These are phyloP conservation scores for Limtongozyma cylindracea DNA, from an alignment of 805 yeast genomes.

Conservation along the genomic window DNA sequence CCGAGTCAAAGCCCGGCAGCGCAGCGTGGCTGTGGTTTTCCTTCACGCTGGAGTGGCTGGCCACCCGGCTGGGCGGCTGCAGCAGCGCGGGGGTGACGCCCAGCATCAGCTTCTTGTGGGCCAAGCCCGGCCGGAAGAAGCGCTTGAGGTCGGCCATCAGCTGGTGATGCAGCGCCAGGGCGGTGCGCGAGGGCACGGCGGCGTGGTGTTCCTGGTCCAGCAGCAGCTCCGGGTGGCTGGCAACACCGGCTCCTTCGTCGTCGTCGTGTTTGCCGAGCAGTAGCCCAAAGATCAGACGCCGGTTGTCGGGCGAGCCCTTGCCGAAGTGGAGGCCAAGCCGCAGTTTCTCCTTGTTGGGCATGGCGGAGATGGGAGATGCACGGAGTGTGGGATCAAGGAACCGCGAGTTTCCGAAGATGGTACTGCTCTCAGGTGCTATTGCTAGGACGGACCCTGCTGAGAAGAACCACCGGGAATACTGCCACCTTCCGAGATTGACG, in stretches of 20 bases:
- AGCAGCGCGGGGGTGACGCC: no score
- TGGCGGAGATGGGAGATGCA: no score
- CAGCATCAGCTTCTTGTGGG: slow-evolving; percentile 9
- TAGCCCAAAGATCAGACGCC: slow-evolving; percentile 10
- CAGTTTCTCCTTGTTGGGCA: slow-evolving; percentile 19
- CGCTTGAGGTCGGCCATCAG: slow-evolving; percentile 40
- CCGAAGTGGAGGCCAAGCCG: slow-evolving; percentile 15
- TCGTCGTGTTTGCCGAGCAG: slow-evolving; percentile 15
- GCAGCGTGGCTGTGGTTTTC: no score
- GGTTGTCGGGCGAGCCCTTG: slow-evolving; percentile 4
- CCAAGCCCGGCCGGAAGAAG: slow-evolving; percentile 46
- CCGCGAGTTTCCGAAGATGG: no score
- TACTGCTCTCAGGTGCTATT: no score
- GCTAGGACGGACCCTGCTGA: no score
- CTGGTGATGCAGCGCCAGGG: slow-evolving; percentile 4
- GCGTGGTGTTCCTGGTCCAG: slow-evolving; percentile 1
- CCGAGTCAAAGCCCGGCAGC: no score
- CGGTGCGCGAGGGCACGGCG: slow-evolving; percentile 1
- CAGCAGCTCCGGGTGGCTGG: slow-evolving; percentile 12
- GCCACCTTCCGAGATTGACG: no score
- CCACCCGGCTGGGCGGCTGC: no score
- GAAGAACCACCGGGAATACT: no score
- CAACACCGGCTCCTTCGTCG: slow-evolving; percentile 10
- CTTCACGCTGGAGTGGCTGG: no score
- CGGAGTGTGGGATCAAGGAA: no score